Base-by-base conservation (phyloP, 2,329 filamentous ascomycete species). In the Alternaria sp. region DNA sequence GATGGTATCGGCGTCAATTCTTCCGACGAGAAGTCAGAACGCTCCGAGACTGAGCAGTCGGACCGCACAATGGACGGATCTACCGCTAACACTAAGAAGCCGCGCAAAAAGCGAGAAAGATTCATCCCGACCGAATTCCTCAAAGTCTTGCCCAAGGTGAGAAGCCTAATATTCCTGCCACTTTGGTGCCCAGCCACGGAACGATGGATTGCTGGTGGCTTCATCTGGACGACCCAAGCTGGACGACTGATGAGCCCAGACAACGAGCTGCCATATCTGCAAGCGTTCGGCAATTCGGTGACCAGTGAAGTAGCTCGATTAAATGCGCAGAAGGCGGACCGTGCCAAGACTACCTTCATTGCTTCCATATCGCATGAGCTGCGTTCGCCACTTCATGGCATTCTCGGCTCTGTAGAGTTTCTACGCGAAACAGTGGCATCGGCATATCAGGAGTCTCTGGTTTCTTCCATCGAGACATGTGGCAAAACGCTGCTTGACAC, bases 371-470 rank as follows among this genome's bases (percentile, higher is more conserved):
- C 74, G 2, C 80, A 81, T 54, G 80, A 81, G 59, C 75, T 89
- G 9, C 81, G 87, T 1, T 87, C 84, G 1, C 87, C 87, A 0
- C 76, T 89, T 0, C 87, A 89, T 61, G 87, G 87, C 3, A 83
- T 89, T n/a, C 75, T 89, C 0, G 82, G 85, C 0, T 74, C 75
- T 4, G 68, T 77, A 2, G 73, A 75, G 44, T 75, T 76, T 28
- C 64, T 77, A 3, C 66, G 68, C 14, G 74, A 76, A 38, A 74
- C 73, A 7, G 66, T 72, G 3, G 65, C 68, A 16, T 68, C 67
- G 6, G 61, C 71, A 5, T 75, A 74, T 30, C 74, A 85, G 80
- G 57, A 89, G 3, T 72, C 71, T 2, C 62, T 79, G 26, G 65
- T 79, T 1, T 67, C 68, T 14, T 75, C 75, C 0, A 75, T 78